Percentiles rank a stretch among this genome's conserved stretches.
phyloP scores from a whole-genome alignment of 2,329 filamentous ascomycete species.

The Colletotrichum siamense region DNA sequence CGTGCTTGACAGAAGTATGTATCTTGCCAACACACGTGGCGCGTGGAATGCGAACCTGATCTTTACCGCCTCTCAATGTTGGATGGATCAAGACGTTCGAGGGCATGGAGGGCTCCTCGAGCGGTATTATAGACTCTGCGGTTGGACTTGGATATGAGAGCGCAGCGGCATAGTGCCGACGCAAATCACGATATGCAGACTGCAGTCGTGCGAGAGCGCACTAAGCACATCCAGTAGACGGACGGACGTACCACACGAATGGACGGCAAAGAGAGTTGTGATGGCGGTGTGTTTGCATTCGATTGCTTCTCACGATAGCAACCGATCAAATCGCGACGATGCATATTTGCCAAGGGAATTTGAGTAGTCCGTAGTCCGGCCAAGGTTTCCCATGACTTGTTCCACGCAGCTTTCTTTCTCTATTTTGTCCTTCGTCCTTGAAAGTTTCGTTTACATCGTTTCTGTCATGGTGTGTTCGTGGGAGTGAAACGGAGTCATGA shows the following conservation, averaged over 20 bases:
- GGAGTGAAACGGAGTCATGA: slow-evolving; percentile 6
- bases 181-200: not conserved
- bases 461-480: not conserved
- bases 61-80: not conserved
- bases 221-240: not conserved
- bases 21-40: not conserved
- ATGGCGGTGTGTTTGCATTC: not conserved
- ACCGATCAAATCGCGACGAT: not conserved
- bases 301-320: not conserved
- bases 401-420: not conserved
- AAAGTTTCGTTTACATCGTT: not conserved
- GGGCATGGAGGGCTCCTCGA: not conserved
- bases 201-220: not conserved
- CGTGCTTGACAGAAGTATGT: not conserved
- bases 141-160: not conserved
- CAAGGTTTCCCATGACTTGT: not conserved
- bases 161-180: not conserved
- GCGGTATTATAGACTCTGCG: not conserved
- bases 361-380: not conserved
- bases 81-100: not conserved
- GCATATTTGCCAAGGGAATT: not conserved
- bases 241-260: not conserved
- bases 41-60: not conserved
- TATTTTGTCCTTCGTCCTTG: not conserved
- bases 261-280: not conserved